Percentiles rank a stretch among this genome's conserved stretches.
These are phyloP conservation scores for Vigna mungo DNA, from an alignment of 306 rosid species.

Conservation along the genomic window DNA sequence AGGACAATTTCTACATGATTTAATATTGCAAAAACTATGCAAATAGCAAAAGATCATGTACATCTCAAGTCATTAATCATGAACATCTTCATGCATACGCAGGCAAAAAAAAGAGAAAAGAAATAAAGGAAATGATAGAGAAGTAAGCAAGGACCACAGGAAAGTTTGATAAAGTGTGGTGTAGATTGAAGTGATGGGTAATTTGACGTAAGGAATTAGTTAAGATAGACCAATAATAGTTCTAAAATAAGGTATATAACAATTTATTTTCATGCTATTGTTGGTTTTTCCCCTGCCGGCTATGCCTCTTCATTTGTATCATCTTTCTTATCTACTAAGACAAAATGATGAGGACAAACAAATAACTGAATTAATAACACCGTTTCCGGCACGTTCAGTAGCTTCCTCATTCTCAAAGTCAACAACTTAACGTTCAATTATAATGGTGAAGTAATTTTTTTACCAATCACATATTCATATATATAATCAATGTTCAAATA, in stretches of 20 bases:
- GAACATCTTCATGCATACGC: constrained; percentile 10
- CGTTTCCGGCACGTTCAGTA: constrained; percentile 45
- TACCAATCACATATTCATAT: too few relatives aligned
- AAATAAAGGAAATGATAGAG: constrained; percentile 12
- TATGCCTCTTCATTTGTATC: neutral
- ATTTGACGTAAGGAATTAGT: constrained; percentile 38
- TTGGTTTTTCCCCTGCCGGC: constrained; percentile 34
- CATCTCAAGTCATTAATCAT: constrained; percentile 2
- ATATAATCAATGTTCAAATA: too few relatives aligned
- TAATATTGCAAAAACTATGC: too few relatives aligned
- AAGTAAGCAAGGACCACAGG: constrained; percentile 17
- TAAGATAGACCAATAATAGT: neutral
- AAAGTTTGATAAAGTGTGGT: neutral
- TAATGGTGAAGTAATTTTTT: too few relatives aligned
- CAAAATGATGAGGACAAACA: constrained; percentile 32
- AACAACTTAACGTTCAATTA: constrained; percentile 27
- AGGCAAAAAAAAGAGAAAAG: neutral
- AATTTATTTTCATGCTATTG: neutral
- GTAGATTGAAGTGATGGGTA: constrained; percentile 22
- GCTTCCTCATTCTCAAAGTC: constrained; percentile 26
- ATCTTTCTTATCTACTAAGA: constrained; percentile 24
- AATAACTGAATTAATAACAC: constrained; percentile 25
- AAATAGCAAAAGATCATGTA: too few relatives aligned
- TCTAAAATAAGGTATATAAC: neutral
- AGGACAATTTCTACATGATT: too few relatives aligned